Evolutionary conservation across 331 rosid genomes (phyloP).

Genomic region (Prunus yedoensis): DNA sequence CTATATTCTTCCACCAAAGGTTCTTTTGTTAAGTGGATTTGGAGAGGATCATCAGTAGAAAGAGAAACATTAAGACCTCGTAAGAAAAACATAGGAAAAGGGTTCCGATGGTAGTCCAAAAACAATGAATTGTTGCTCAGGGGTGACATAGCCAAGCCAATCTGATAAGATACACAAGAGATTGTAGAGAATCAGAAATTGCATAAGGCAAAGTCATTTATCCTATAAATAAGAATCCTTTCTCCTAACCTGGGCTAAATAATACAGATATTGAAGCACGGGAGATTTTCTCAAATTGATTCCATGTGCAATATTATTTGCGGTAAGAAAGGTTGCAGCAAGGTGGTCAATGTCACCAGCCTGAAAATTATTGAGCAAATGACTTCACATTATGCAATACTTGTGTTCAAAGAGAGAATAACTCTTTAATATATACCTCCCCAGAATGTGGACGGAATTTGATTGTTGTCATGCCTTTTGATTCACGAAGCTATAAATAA

Average conservation of each 20-base stretch:
- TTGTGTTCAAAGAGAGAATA: slow-evolving; percentile 20
- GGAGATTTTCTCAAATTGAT: slow-evolving; percentile 97
- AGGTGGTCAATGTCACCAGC: slow-evolving; percentile 99
- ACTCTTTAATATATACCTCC: slow-evolving; percentile 58
- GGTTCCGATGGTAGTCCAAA: slow-evolving; percentile 96
- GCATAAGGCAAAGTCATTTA: slow-evolving; percentile 1
- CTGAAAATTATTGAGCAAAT: slow-evolving; percentile 49
- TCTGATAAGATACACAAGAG: slow-evolving; percentile 39
- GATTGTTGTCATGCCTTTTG: slow-evolving; percentile 93
- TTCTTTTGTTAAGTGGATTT: slow-evolving; percentile 96
- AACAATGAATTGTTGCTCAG: slow-evolving; percentile 95
- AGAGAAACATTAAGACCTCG: slow-evolving; percentile 97
- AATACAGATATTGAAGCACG: slow-evolving; percentile 88
- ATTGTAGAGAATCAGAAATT: slow-evolving; percentile 21
- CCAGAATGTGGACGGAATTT: slow-evolving; percentile 98
- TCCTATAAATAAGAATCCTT: slow-evolving; percentile 5
- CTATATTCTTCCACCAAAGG: slow-evolving; percentile 98
- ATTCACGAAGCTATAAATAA: slow-evolving; percentile 92
- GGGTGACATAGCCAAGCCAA: slow-evolving; percentile 99
- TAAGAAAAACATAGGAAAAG: slow-evolving; percentile 82
- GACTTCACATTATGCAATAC: slow-evolving; percentile 2
- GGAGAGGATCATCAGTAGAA: slow-evolving; percentile 98
- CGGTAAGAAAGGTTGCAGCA: slow-evolving; percentile 88
- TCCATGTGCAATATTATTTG: slow-evolving; percentile 93
- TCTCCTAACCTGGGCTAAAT: slow-evolving; percentile 75